Conservation (phyloP, 1,284 basidiomycete species). For the Gymnopus androsaceus region DNA sequence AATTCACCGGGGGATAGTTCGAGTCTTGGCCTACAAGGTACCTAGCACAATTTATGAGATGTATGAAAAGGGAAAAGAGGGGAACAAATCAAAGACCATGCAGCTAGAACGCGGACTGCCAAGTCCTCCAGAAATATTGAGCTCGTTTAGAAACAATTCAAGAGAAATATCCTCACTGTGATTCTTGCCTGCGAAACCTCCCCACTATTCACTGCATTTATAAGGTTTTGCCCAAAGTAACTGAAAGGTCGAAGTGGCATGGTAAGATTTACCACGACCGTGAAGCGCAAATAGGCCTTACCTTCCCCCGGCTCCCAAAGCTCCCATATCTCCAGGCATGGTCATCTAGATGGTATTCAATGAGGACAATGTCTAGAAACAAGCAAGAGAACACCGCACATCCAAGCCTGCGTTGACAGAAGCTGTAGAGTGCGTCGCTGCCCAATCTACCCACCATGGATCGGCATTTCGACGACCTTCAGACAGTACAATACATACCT, state of each 20-base stretch:
- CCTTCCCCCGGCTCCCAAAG: conserved; percentile 37
- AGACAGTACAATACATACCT: conserved; percentile 47
- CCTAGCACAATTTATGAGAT: conserved; percentile 28
- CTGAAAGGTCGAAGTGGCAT: conserved; percentile 5
- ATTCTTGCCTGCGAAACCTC: conserved; percentile 51
- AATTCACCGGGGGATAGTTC: conserved; percentile 47
- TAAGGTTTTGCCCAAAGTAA: conserved; percentile 55
- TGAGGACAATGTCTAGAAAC: neutral
- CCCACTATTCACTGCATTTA: conserved; percentile 54
- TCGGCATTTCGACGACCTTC: neutral
- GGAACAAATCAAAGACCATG: conserved; percentile 40
- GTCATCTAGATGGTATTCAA: conserved; percentile 42
- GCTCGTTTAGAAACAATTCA: conserved; percentile 15
- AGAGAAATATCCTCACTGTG: conserved; percentile 35
- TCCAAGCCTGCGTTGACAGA: conserved; percentile 63
- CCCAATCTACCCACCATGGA: conserved; percentile 34
- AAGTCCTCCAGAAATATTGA: conserved; percentile 46
- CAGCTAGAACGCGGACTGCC: conserved; percentile 64
- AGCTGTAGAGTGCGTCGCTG: conserved; percentile 41
- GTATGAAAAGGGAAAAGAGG: neutral
- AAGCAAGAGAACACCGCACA: conserved; percentile 32
- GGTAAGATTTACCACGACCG: neutral
- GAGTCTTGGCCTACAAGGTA: conserved; percentile 63
- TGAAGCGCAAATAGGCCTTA: conserved; percentile 8
- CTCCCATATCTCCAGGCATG: conserved; percentile 57